Evolutionary conservation across 768 basidiomycete species (phyloP).

Genomic region (Harrya chromipes): DNA sequence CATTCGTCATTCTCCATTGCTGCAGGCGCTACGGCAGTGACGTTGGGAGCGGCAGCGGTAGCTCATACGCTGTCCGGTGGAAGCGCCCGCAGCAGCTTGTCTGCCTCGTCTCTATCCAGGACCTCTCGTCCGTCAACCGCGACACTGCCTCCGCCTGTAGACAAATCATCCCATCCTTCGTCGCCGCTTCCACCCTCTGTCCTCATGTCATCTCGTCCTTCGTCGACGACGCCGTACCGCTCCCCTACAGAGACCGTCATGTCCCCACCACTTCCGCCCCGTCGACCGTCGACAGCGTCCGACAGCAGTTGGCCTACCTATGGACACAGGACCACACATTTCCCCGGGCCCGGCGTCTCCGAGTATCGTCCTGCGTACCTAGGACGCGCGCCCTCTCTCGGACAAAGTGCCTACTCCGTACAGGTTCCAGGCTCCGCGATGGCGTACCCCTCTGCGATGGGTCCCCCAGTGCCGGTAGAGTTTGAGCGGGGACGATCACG

Average conservation of each 20-base stretch:
- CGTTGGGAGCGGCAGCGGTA: not conserved
- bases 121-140: constrained; percentile 11
- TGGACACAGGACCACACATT: not conserved
- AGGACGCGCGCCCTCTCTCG: not conserved
- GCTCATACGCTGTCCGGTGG: not conserved
- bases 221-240: not conserved
- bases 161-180: not conserved
- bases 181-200: not conserved
- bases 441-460: too few species aligned
- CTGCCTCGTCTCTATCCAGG: not conserved
- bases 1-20: constrained; percentile 2
- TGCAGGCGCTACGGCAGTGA: not conserved
- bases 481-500: not conserved
- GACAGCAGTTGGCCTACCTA: not conserved
- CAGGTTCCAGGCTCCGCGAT: too few species aligned
- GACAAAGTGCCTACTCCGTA: not conserved
- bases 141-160: not conserved
- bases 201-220: not conserved
- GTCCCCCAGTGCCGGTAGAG: too few species aligned
- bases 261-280: not conserved
- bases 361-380: not conserved
- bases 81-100: not conserved
- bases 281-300: not conserved
- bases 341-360: not conserved
- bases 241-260: not conserved